Evolutionary conservation across 2,329 filamentous ascomycete species (phyloP), one percentile per base, ranked within the genome.

Genomic region (Fusarium phyllophilum): DNA sequence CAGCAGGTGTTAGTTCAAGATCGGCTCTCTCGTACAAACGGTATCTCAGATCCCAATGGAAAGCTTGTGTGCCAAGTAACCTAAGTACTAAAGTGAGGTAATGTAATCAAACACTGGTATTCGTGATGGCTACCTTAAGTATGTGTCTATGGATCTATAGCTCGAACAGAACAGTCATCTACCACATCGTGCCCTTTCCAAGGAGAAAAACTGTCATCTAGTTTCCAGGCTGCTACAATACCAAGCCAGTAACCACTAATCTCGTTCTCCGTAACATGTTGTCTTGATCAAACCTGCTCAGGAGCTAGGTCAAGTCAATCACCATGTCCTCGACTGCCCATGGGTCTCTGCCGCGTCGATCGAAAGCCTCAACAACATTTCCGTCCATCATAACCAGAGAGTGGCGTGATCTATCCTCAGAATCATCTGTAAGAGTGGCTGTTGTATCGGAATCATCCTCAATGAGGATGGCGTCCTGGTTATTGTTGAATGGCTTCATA

Each of bases 361-460:
- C 33, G 6, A 31, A 34, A 29, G 66, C 41, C 26, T 70, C 59
- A 63, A 72, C 55, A 10, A 61, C 14, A 13, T 36, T 55, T 12
- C 64, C 70, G n/a, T 81, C 79, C 24, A 75, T 77, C 74, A 79
- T 79, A 5, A 74, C 72, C 1, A 77, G 77, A 5, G 76, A 77
- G n/a, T 31, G 42, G 14, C 31, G 41, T 20, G 41, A n/a, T n/a
- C 52, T 51, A 13, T 62, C 33, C 17, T 66, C 62, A 18, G 64
- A 71, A 6, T 60, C 48, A 8, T 67, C 64, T 31, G 33, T 55
- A 24, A 52, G 36, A 33, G 38, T 45, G n/a, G 34, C 38, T 7
- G 71, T 70, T 24, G 41, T 10, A 31, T 79, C 76, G 15, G 74
- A 75, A 15, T 78, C 74, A 12, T 75, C 75, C 11, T 79, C 77